Base-by-base conservation (phyloP, 352 stramenopile genomes). In the Globisporangium splendens region DNA sequence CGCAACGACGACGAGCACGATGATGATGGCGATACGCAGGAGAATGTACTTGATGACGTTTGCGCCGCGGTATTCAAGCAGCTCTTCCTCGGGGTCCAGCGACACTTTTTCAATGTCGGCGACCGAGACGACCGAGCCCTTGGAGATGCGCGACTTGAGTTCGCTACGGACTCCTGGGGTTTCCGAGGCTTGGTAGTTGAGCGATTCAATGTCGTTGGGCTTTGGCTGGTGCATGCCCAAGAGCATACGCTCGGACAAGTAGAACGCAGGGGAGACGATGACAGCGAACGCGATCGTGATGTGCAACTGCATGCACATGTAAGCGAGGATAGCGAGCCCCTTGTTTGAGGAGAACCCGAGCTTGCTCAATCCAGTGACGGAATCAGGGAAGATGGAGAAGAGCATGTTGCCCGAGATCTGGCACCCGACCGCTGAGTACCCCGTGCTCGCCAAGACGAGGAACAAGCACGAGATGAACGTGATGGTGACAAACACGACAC, bases 341-440 rank as follows among this genome's bases (percentile, higher is more conserved):
- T 60, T 44, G 58, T 64, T 43, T 22, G 65, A 63, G 5, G 52
- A 39, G 57, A 57, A 46, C 60, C 70, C 35, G 56, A 60, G 59
- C 65, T 58, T n/a, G 60, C 64, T 64, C 43, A 73, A 48, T 3
- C 50, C 71, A 39, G 56, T 77, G 46, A 0, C 38, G 22, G 57
- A 52, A 56, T 77, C 56, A 10, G 71, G 70, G 67, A 74, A 84
- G 49, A 90, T 86, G 12, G 75, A 75, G 59, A 86, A 90, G 11
- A 88, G 66, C 59, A 90, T 49, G 66, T 89, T 89, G 35, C 77
- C 73, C 11, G 70, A 73, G 54, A 89, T 87, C 64, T 88, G 79
- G 62, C 79, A 88, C 7, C 79, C 79, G 4, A 85, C 66, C 1
- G 69, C 69, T 42, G 73, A 83, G 66, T 84, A 87, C 24, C 71